A percentile compares a stretch with the other conserved stretches of the same genome.
Evolutionary conservation across 371 early-diverging fungal genomes (phyloP).

Genomic region (Mucor lusitanicus): DNA sequence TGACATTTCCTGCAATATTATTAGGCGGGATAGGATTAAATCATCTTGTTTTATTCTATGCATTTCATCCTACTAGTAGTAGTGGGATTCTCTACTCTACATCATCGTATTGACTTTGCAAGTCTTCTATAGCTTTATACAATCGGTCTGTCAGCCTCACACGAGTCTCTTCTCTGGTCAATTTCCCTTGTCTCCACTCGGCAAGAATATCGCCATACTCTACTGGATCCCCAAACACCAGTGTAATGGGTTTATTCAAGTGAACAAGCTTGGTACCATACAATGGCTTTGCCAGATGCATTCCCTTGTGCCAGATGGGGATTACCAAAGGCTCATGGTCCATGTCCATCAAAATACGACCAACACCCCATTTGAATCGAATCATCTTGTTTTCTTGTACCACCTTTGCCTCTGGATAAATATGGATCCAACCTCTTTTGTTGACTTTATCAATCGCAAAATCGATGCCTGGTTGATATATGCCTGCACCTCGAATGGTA

Average conservation of each 20-base stretch:
- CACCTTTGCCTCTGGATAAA: slow-evolving; percentile 85
- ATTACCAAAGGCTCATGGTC: slow-evolving; percentile 65
- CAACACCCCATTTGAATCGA: slow-evolving; percentile 89
- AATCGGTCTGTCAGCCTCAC: slow-evolving; percentile 59
- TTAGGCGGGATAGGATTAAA: too few species aligned
- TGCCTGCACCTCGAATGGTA: slow-evolving; percentile 81
- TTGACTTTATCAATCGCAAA: slow-evolving; percentile 58
- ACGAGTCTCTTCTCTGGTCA: slow-evolving; percentile 58
- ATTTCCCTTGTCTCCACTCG: slow-evolving; percentile 53
- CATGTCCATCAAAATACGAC: slow-evolving; percentile 80
- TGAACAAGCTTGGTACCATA: slow-evolving; percentile 37
- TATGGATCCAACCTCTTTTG: slow-evolving; percentile 63
- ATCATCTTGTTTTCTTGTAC: slow-evolving; percentile 65
- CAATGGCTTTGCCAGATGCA: slow-evolving; percentile 57
- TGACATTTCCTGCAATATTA: too few species aligned
- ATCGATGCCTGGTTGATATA: slow-evolving; percentile 85
- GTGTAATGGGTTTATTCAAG: slow-evolving; percentile 44
- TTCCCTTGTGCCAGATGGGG: slow-evolving; percentile 72
- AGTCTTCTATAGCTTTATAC: slow-evolving; percentile 51
- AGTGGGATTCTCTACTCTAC: slow-evolving; percentile 4
- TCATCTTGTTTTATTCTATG: background rate
- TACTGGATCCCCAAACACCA: slow-evolving; percentile 72
- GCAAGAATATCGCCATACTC: slow-evolving; percentile 62
- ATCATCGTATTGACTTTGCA: slow-evolving; percentile 29
- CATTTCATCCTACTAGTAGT: background rate